These are phyloP conservation scores for Inga oerstediana DNA, from an alignment of 306 rosid genomes.

Conservation along the genomic window DNA sequence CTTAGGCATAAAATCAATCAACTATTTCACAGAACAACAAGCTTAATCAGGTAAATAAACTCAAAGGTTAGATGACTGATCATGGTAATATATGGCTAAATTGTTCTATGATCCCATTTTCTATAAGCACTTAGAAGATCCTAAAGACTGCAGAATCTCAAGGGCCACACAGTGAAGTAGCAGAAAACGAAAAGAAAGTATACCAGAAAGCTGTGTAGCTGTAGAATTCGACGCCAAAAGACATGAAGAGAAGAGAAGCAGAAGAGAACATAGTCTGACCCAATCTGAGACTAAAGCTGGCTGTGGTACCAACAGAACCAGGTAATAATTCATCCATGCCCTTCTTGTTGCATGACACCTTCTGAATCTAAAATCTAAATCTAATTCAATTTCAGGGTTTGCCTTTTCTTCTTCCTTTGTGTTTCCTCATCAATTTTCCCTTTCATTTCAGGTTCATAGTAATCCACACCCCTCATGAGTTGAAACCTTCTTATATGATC, in stretches of 20 bases:
- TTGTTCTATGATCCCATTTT: background rate
- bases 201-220: constrained; percentile 91
- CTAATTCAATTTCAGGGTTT: constrained; percentile 25
- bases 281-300: constrained; percentile 74
- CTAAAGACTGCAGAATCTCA: constrained; percentile 1
- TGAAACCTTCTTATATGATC: background rate
- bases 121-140: background rate
- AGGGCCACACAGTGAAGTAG: background rate
- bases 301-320: constrained; percentile 80
- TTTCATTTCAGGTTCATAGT: constrained; percentile 33
- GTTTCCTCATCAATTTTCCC: constrained; percentile 43
- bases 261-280: constrained; percentile 80
- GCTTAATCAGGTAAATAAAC: constrained; percentile 6
- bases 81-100: background rate
- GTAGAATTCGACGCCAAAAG: constrained; percentile 83
- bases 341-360: constrained; percentile 25
- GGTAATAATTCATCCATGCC: constrained; percentile 68
- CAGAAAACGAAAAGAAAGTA: constrained; percentile 14
- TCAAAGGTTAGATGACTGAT: background rate
- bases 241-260: constrained; percentile 87
- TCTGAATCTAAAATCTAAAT: background rate
- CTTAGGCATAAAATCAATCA: background rate
- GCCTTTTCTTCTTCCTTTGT: constrained; percentile 42
- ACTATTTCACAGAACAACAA: background rate
- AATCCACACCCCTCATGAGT: constrained; percentile 18